Percentiles rank a stretch among this genome's conserved stretches.
Evolutionary conservation across 2,329 filamentous ascomycete genomes (phyloP).

Genomic region (Orbilia javanica): DNA sequence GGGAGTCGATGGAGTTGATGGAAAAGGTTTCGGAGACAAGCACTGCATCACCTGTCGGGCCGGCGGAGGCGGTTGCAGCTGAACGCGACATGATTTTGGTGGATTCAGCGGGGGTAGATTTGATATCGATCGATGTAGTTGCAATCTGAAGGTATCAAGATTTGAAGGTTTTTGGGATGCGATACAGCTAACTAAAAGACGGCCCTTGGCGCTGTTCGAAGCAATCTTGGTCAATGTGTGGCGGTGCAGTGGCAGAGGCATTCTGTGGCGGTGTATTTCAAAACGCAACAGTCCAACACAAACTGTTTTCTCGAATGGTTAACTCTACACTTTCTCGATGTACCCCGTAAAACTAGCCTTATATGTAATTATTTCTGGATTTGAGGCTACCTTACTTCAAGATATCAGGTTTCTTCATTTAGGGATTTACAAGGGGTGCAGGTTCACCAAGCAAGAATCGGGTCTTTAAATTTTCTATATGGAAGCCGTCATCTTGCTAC

Average conservation of each 20-base stretch:
- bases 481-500: too few species aligned
- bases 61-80: slow-evolving; percentile 62
- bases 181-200: slow-evolving; percentile 7
- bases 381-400: too few species aligned
- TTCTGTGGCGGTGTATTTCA: neutral
- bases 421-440: too few species aligned
- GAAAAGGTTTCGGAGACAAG: slow-evolving; percentile 95
- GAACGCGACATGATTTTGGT: slow-evolving; percentile 37
- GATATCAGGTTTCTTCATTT: too few species aligned
- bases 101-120: neutral
- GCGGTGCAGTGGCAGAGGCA: neutral
- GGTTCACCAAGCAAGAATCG: too few species aligned
- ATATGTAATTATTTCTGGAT: too few species aligned
- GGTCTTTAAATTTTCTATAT: too few species aligned
- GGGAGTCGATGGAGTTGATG: slow-evolving; percentile 80
- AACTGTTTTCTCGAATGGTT: too few species aligned
- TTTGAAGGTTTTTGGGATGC: slow-evolving; percentile 15
- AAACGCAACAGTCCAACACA: slow-evolving; percentile 18
- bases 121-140: too few species aligned
- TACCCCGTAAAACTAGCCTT: too few species aligned
- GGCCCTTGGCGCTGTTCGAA: neutral
- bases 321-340: too few species aligned
- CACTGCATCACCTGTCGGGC: slow-evolving; percentile 76
- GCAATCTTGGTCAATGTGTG: neutral
- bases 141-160: neutral